Conservation (phyloP, 148 eudicot species). For the Polygonum aviculare region DNA sequence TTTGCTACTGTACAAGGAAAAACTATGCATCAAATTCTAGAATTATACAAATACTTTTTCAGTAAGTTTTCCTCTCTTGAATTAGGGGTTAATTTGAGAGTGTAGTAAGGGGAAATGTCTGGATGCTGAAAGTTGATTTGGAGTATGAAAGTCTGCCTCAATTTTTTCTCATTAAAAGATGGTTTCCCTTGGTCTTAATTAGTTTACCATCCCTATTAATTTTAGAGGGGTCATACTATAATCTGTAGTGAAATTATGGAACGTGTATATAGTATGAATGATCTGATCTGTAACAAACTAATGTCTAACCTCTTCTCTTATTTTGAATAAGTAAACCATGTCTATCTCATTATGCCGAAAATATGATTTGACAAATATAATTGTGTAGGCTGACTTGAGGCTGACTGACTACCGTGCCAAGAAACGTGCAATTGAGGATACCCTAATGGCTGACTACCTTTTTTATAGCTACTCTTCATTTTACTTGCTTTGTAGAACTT, state of each 20-base stretch:
- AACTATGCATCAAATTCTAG: neutral
- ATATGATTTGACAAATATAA: neutral
- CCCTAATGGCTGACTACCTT: constrained; percentile 50
- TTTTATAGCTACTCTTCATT: neutral
- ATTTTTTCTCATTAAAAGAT: neutral
- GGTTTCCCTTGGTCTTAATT: neutral
- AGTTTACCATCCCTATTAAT: no score
- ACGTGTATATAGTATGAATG: neutral
- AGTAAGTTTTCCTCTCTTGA: neutral
- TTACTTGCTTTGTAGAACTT: neutral
- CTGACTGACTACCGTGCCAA: constrained; percentile 82
- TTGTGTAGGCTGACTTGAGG: constrained; percentile 78
- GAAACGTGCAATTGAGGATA: constrained; percentile 88
- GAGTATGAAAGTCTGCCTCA: neutral
- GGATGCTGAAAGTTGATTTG: neutral
- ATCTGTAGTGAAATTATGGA: neutral
- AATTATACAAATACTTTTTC: neutral
- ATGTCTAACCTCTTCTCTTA: neutral
- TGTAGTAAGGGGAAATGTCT: neutral
- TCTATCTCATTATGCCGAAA: neutral
- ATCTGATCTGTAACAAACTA: neutral
- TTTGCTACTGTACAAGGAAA: neutral
- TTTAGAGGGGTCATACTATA: neutral
- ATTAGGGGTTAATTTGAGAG: neutral
- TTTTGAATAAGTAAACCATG: neutral